Evolutionary conservation across 208 protist species (phyloP).

Genomic region (Leishmania lainsoni): DNA sequence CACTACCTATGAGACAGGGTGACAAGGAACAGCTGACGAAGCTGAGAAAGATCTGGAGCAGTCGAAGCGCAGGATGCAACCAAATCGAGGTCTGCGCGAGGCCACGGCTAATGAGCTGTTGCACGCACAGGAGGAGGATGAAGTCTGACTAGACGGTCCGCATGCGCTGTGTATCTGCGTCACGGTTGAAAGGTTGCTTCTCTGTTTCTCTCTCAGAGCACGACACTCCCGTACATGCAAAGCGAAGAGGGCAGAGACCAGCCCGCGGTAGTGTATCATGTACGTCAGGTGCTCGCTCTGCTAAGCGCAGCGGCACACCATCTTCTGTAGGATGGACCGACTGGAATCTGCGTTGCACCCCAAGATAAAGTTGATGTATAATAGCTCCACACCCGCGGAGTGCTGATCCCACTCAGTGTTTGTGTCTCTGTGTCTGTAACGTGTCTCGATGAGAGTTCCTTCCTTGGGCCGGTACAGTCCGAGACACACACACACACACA

Average conservation of each 20-base stretch:
- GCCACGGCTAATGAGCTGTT: slow-evolving; percentile 29
- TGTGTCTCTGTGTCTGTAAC: background rate
- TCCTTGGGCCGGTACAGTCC: background rate
- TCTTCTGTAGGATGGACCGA: background rate
- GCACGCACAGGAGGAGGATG: slow-evolving; percentile 15
- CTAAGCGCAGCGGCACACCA: background rate
- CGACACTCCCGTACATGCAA: background rate
- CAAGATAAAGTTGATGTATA: background rate
- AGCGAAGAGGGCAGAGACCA: background rate
- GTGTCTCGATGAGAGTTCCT: background rate
- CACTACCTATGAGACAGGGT: background rate
- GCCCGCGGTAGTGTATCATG: background rate
- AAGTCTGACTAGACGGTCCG: background rate
- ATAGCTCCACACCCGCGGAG: background rate
- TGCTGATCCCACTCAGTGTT: background rate
- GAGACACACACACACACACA: background rate
- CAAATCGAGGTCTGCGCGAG: slow-evolving; percentile 35
- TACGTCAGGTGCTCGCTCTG: background rate
- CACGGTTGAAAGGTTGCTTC: too few species aligned
- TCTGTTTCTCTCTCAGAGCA: background rate
- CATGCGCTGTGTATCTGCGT: background rate
- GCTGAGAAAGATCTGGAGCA: slow-evolving; percentile 41
- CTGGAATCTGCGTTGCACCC: background rate
- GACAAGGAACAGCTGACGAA: slow-evolving; percentile 31
- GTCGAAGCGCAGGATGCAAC: slow-evolving; percentile 29